A percentile compares a stretch with the other conserved stretches of the same genome.
Evolutionary conservation across 2,329 filamentous ascomycete genomes (phyloP).

Genomic region (Ilyonectria sp.): DNA sequence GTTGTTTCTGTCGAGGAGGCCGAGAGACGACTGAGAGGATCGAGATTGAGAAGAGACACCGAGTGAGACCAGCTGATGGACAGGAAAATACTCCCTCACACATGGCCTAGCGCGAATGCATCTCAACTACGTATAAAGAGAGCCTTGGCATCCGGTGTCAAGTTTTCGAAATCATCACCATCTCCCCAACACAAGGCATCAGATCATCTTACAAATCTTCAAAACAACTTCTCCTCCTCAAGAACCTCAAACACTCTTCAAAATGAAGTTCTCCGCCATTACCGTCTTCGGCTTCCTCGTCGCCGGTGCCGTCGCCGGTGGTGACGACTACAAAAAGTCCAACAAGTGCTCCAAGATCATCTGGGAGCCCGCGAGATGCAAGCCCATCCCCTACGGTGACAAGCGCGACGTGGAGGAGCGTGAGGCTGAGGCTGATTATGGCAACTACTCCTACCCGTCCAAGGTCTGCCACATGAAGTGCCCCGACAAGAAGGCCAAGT

Average conservation of each 20-base stretch:
- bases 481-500: conserved; percentile 37
- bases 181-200: conserved; percentile 20
- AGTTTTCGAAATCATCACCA: conserved; percentile 26
- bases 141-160: conserved; percentile 4
- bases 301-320: conserved; percentile 35
- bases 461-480: conserved; percentile 36
- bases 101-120: background rate
- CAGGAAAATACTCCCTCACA: background rate
- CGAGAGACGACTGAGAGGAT: background rate
- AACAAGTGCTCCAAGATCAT: conserved; percentile 29
- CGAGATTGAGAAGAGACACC: background rate
- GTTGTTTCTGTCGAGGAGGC: background rate
- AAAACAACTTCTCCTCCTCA: conserved; percentile 14
- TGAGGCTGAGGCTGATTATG: conserved; percentile 4
- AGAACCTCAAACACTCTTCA: conserved; percentile 8
- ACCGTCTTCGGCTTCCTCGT: conserved; percentile 35
- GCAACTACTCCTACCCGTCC: conserved; percentile 13
- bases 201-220: conserved; percentile 27
- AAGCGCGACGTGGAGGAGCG: conserved; percentile 29
- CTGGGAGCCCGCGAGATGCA: conserved; percentile 29
- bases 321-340: conserved; percentile 5
- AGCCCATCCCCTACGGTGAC: conserved; percentile 17
- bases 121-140: conserved; percentile 18
- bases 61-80: background rate
- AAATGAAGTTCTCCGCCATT: conserved; percentile 28